Base-by-base conservation (phyloP, 2,329 filamentous ascomycete species). In the Pestalotiopsis sp. region DNA sequence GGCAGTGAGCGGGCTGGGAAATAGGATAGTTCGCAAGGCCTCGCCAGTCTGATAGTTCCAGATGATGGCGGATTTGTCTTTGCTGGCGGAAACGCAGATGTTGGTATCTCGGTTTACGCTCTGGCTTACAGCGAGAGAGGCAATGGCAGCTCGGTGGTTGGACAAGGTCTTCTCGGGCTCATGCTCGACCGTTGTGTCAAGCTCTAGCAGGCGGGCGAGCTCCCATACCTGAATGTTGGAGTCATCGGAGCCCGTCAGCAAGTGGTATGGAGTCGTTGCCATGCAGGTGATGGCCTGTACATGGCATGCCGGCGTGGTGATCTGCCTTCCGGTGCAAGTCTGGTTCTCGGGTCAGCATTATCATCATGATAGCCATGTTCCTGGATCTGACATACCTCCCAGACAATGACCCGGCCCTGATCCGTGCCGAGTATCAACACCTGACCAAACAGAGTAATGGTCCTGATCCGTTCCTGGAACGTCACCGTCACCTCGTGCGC, bases 141-240 rank as follows among this genome's bases (percentile, higher is more conserved):
- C 95, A 79, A 95, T 90, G 77, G 87, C 92, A 71, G 89, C 91
- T 41, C 92, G 88, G 78, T 97, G 94, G 73, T 92, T 91, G 36
- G 92, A 90, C 69, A 99, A 89, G 4, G 92, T 95, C 69, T 90
- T 87, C 63, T 94, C 84, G 2, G 95, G 95, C 73, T 94, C 90
- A 81, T 81, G 88, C 76, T 87, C 86, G 67, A 83, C 84, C 64
- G 83, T 83, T 25, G 84, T 80, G 72, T 86, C 82, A 67, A 89
- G 81, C 70, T 90, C 87, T 2, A 98, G 86, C 12, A 98, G 87
- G 27, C 87, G 86, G 3, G 92, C 86, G 66, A 98, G 81, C 1
- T 94, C 94, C 96, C 96, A 99, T 70, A 98, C 91, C 80, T 97
- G 94, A 71, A 98, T 87, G 78, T 94, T 97, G 65, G 94, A 93